These are phyloP conservation scores for Phellinidium pouzarii DNA, from an alignment of 1,284 basidiomycete species.

Conservation along the genomic window DNA sequence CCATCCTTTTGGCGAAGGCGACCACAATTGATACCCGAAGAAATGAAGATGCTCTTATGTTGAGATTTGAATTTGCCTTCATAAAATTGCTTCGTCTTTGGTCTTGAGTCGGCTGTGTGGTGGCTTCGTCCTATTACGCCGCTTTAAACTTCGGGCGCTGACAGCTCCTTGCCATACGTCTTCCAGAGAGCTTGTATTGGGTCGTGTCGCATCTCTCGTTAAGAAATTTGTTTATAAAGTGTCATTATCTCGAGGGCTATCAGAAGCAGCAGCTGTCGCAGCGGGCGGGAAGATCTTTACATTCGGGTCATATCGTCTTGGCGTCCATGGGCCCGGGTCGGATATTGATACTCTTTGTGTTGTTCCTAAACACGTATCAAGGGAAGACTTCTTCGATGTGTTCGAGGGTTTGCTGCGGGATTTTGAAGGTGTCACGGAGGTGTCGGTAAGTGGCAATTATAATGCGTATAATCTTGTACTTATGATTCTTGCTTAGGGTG, in stretches of 20 bases:
- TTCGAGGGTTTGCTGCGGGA: slow-evolving; percentile 89
- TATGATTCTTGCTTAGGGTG: slow-evolving; percentile 51
- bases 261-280: slow-evolving; percentile 77
- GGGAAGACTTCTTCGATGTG: slow-evolving; percentile 92
- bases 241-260: slow-evolving; percentile 73
- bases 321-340: slow-evolving; percentile 92
- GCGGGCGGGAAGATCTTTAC: slow-evolving; percentile 99
- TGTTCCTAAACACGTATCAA: slow-evolving; percentile 91
- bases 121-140: neutral
- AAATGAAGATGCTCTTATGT: neutral
- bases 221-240: slow-evolving; percentile 91
- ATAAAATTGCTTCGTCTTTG: slow-evolving; percentile 10
- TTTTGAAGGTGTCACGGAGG: slow-evolving; percentile 82
- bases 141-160: neutral
- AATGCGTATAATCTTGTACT: slow-evolving; percentile 8
- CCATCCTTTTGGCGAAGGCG: neutral
- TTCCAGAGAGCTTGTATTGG: slow-evolving; percentile 86
- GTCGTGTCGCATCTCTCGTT: slow-evolving; percentile 83
- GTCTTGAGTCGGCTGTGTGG: neutral
- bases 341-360: slow-evolving; percentile 99
- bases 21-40: neutral
- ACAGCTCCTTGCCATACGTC: neutral
- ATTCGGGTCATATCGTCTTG: slow-evolving; percentile 93
- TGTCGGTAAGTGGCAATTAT: slow-evolving; percentile 60
- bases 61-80: neutral